phyloP scores from a whole-genome alignment of 2,329 filamentous ascomycete species.

The Claviceps sp. region DNA sequence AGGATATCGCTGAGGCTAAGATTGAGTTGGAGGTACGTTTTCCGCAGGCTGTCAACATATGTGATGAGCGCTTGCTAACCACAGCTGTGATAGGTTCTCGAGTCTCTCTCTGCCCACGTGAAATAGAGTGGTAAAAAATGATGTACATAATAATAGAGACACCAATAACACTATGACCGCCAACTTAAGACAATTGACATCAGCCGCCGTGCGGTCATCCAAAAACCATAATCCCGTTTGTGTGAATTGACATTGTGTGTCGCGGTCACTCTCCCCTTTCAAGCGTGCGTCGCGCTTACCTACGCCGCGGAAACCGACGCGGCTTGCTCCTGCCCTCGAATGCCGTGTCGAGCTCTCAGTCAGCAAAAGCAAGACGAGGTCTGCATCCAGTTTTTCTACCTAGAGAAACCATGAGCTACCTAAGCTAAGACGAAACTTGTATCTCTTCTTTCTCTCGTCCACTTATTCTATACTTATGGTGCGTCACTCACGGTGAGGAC shows the following conservation, averaged over 20 bases:
- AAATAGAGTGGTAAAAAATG: conserved; percentile 48
- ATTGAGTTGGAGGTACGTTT: conserved; percentile 81
- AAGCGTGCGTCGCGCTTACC: conserved; percentile 1
- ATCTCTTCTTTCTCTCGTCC: not conserved
- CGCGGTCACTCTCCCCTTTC: not conserved
- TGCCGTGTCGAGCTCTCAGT: not conserved
- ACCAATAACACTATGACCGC: conserved; percentile 21
- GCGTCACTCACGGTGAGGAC: conserved; percentile 4
- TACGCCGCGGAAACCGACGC: not conserved
- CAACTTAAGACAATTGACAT: conserved; percentile 23
- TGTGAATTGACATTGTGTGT: not conserved
- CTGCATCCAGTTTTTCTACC: not conserved
- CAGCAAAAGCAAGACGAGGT: not conserved
- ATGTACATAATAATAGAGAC: conserved; percentile 29
- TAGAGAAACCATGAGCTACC: not conserved
- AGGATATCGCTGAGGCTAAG: conserved; percentile 97
- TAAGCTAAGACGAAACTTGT: not conserved
- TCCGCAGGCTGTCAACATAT: not conserved
- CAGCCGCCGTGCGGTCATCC: conserved; percentile 15
- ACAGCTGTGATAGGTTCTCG: conserved; percentile 48
- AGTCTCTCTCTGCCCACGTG: conserved; percentile 67
- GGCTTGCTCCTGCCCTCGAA: not conserved
- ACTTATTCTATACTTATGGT: conserved; percentile 1
- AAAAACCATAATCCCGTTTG: conserved; percentile 1
- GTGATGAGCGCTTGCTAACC: not conserved